Percentiles rank a stretch among this genome's conserved stretches.
Conservation (phyloP, 768 basidiomycete species). For the Punctularia strigosozonata region DNA sequence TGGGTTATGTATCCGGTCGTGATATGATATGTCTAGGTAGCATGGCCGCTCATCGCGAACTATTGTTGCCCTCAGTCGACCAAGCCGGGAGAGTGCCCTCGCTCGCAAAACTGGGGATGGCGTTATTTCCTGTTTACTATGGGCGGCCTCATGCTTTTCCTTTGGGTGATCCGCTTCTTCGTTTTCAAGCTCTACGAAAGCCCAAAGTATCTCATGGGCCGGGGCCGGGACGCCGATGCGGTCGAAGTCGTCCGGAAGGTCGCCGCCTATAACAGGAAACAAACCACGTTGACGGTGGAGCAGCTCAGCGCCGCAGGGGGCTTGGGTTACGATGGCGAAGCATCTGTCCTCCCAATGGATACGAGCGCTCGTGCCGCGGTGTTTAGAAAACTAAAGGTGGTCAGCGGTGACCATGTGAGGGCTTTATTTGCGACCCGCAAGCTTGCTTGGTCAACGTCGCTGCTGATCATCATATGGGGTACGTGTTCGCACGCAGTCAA, state of each 20-base stretch:
- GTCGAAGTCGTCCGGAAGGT: constrained; percentile 51
- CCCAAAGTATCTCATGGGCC: constrained; percentile 62
- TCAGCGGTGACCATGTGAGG: constrained; percentile 31
- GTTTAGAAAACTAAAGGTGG: constrained; percentile 24
- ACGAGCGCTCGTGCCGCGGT: constrained; percentile 25
- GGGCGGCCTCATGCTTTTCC: constrained; percentile 56
- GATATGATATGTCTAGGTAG: constrained; percentile 27
- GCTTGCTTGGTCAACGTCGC: constrained; percentile 36
- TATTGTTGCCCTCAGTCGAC: constrained; percentile 40
- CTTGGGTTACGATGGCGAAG: constrained; percentile 4
- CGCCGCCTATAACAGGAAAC: constrained; percentile 47
- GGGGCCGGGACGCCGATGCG: constrained; percentile 49
- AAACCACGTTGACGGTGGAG: constrained; percentile 35
- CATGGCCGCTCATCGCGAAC: constrained; percentile 65
- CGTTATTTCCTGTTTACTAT: constrained; percentile 64
- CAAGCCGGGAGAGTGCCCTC: constrained; percentile 24
- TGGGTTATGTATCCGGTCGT: neutral
- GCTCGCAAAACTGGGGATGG: constrained; percentile 57
- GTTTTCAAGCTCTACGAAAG: constrained; percentile 57
- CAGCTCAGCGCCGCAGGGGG: constrained; percentile 24
- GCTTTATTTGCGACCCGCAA: constrained; percentile 38
- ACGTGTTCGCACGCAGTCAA: constrained; percentile 6
- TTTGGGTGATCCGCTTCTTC: constrained; percentile 54
- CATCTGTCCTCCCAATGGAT: too few relatives aligned
- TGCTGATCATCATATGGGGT: constrained; percentile 46